phyloP scores from a whole-genome alignment of 805 yeast species.

The Barnettozyma vustinii region DNA sequence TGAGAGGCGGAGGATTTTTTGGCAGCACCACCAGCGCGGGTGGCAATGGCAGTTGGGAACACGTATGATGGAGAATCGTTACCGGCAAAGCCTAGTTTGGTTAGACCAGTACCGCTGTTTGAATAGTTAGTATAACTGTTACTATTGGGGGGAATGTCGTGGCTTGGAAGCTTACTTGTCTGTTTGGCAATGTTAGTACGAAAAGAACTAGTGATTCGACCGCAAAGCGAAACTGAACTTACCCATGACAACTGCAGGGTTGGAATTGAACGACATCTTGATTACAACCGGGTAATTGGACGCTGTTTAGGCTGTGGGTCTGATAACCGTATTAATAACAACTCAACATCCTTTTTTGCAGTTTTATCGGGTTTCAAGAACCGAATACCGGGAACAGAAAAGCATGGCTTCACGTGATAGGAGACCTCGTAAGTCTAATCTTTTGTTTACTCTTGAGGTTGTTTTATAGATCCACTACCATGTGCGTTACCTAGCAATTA shows the following conservation, averaged over 20 bases:
- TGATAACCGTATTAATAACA: not conserved
- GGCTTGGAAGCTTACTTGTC: slow-evolving; percentile 19
- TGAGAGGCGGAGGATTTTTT: slow-evolving; percentile 39
- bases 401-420: not conserved
- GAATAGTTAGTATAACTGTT: slow-evolving; percentile 13
- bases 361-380: not conserved
- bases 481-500: not conserved
- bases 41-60: slow-evolving; percentile 91
- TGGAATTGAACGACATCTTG: slow-evolving; percentile 31
- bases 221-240: slow-evolving; percentile 34
- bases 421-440: not conserved
- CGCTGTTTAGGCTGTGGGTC: not conserved
- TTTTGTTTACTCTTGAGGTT: not conserved
- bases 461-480: not conserved
- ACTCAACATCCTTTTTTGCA: not conserved
- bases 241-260: slow-evolving; percentile 97
- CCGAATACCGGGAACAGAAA: not conserved
- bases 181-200: slow-evolving; percentile 16
- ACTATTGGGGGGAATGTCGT: not conserved
- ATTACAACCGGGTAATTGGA: not conserved
- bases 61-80: slow-evolving; percentile 97
- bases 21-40: slow-evolving; percentile 48
- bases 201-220: too few species aligned
- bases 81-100: slow-evolving; percentile 97
- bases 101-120: slow-evolving; percentile 93